phyloP scores from a whole-genome alignment of 2,329 filamentous ascomycete species.

The Cyanodermella asteris region DNA sequence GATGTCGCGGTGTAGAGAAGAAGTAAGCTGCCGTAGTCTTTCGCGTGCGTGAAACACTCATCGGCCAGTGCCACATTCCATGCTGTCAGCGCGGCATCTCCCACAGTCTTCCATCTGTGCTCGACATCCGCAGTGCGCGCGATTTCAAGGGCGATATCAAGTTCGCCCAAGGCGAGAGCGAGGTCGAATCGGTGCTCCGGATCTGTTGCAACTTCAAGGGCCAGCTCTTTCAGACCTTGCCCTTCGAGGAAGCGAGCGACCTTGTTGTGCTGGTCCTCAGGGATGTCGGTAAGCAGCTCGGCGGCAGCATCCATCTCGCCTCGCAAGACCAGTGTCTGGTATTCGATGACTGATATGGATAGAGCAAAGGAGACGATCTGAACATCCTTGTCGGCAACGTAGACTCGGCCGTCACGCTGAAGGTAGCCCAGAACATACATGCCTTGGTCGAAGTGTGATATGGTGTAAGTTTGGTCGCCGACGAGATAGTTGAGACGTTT shows the following conservation, averaged over 20 bases:
- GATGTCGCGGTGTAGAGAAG: constrained; percentile 74
- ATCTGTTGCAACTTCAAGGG: constrained; percentile 83
- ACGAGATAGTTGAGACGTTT: constrained; percentile 96
- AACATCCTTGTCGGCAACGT: constrained; percentile 90
- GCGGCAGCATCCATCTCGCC: constrained; percentile 82
- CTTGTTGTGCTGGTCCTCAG: constrained; percentile 89
- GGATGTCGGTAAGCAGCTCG: constrained; percentile 65
- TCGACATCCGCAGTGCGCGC: constrained; percentile 68
- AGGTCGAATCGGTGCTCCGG: constrained; percentile 93
- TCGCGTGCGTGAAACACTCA: constrained; percentile 80
- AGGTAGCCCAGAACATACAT: constrained; percentile 95
- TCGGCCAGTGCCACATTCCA: constrained; percentile 81
- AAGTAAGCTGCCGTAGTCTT: constrained; percentile 72
- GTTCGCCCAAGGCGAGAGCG: constrained; percentile 58
- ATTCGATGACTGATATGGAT: constrained; percentile 82
- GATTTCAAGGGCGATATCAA: constrained; percentile 67
- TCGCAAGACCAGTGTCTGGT: constrained; percentile 85
- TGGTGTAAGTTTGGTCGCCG: constrained; percentile 91
- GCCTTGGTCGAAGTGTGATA: constrained; percentile 86
- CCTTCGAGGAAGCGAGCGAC: constrained; percentile 94
- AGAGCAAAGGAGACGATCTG: constrained; percentile 74
- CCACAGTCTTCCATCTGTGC: constrained; percentile 96
- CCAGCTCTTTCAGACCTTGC: constrained; percentile 89
- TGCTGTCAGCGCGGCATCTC: constrained; percentile 63
- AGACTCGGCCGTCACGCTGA: constrained; percentile 82